Base-by-base conservation (phyloP, 1,284 basidiomycete genomes). In the Marasmius oreades region DNA sequence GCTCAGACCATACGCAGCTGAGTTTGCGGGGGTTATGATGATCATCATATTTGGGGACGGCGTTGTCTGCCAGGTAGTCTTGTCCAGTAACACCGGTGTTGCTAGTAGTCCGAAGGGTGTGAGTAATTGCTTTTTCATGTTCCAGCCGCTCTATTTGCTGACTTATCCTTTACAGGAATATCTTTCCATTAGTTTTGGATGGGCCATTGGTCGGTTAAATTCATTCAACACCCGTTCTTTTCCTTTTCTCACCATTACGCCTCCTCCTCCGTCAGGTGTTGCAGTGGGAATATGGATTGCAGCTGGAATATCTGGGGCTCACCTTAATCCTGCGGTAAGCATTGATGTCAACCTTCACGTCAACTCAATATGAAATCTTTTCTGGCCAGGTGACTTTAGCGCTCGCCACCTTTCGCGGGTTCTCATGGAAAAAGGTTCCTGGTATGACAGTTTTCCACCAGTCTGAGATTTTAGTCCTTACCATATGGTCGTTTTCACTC, bases 401-500 rank as follows among this genome's bases (percentile, higher is more conserved):
- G 5, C 64, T 92, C 46, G 88, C 88, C 1, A 73, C 82, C 5
- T 83, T 84, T 65, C 82, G 91, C 56, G 78, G 77, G 51, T 93
- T 94, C 69, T 88, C 92, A 1, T 86, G 85, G 82, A 80, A 78
- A 59, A 93, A 92, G 66, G 88, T 92, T 0, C 87, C 89, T 0
- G 74, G 57, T 59, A 50, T 34, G 53, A 37, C 34, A 22, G 36
- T 34, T 44, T 26, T 31, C 14, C 36, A 18, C 16, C 34, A 12
- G 14, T 33, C 39, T 39, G 28, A 18, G 18, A 43, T 31, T 28
- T 22, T 18, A 50, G 10, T 5, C 34, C 34, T 46, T 18, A 20
- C 45, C 37, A 45, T 44, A 39, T 31, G 31, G 20, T 54, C 18
- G 51, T 23, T 22, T 37, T 5, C 23, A 18, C 8, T 22, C 18